Base-by-base conservation (phyloP, 495 filamentous ascomycete species). In the Talaromyces adpressus region DNA sequence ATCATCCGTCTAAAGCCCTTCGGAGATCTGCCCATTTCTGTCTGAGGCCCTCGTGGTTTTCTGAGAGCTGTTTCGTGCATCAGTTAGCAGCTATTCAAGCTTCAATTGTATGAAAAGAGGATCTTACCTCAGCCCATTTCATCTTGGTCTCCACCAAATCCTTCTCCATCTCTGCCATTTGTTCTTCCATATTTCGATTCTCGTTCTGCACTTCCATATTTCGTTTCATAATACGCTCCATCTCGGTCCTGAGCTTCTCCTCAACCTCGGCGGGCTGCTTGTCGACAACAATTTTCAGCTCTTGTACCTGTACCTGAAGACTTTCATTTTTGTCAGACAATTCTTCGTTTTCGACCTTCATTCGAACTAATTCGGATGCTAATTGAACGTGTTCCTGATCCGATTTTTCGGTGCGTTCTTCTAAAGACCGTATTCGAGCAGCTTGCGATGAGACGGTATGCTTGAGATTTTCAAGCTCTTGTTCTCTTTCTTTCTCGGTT, bases 201-300 rank as follows among this genome's bases (percentile, higher is more conserved):
- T 97, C 92, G 58, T 96, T 92, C 70, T 97, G 93, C 18, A 98
- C 93, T 69, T 95, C 93, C 29, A 89, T 82, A 70, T 98, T 98
- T 61, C 92, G 85, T 72, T 91, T 86, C 87, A 98, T 93, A 68
- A 97, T 86, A 14, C 89, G 85, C 32, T 97, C 93, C 82, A 96
- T 93, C 75, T 99, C 93, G 5, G 81, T 84, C 70, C 87, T 86
- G 66, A 97, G 85, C 61, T 85, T 82, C 47, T 84, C 80, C 75
- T 99, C 95, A 4, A 98, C 89, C 71, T 98, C 93, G 18, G 83
- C 85, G 0, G 94, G 89, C 70, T 99, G 95, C 67, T 85, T 88
- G 68, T 96, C 90, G 12, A 97, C 91, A 30, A 97, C 86, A 51
- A 83, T 84, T 69, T 89, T 85, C 57, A 99, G 79, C 71, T 96